These are phyloP conservation scores for Talaromyces stipitatus DNA, from an alignment of 495 filamentous ascomycete species.

Conservation along the genomic window DNA sequence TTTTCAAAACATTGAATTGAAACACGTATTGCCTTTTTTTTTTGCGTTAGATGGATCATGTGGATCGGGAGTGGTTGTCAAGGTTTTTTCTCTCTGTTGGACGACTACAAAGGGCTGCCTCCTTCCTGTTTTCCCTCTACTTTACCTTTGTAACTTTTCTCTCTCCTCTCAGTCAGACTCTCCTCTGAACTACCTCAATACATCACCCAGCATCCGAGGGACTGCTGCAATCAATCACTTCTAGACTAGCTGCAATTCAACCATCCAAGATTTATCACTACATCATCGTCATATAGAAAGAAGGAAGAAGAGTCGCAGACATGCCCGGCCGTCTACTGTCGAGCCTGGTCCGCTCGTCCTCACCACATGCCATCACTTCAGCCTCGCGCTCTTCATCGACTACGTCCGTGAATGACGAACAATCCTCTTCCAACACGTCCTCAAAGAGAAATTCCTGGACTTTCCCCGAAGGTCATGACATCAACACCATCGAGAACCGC, in stretches of 20 bases:
- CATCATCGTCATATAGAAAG: not conserved
- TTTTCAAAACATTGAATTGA: not conserved
- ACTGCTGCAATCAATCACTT: not conserved
- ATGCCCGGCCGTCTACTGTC: constrained; percentile 43
- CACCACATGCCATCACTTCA: constrained; percentile 19
- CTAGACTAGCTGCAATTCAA: not conserved
- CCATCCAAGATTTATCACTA: not conserved
- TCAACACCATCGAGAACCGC: constrained; percentile 37
- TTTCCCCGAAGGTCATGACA: constrained; percentile 22
- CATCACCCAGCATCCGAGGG: not conserved
- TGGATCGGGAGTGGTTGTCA: not conserved
- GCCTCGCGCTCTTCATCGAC: constrained; percentile 26
- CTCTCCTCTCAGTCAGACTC: not conserved
- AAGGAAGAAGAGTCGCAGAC: not conserved
- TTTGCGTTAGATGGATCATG: not conserved
- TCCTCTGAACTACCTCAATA: not conserved
- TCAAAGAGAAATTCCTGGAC: constrained; percentile 26
- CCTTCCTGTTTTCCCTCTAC: not conserved
- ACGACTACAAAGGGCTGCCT: not conserved
- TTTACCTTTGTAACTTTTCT: not conserved
- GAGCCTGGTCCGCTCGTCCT: constrained; percentile 36
- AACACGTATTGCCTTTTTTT: too few relatives aligned
- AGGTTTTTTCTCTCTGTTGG: not conserved
- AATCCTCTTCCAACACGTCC: constrained; percentile 8
- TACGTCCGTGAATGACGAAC: constrained; percentile 36